Evolutionary conservation across 148 eudicot genomes (phyloP).

Genomic region (Rhododendron vialii): DNA sequence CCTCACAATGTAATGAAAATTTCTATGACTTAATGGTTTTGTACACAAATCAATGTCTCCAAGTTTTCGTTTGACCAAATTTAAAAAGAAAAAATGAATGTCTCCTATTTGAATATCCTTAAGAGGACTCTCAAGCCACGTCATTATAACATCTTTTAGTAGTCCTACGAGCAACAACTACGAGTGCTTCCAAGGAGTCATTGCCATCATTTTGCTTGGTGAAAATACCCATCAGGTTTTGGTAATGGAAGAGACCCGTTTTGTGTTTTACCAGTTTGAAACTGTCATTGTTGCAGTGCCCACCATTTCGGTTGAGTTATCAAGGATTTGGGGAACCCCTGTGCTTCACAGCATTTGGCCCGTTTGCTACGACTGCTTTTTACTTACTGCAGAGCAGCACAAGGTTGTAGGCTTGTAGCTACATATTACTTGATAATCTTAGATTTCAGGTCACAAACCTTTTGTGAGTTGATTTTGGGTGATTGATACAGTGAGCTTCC

Average conservation of each 20-base stretch:
- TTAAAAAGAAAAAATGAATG: too few relatives aligned
- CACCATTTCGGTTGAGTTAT: constrained; percentile 92
- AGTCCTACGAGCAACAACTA: not conserved
- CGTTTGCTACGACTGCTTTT: constrained; percentile 85
- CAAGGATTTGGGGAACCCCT: constrained; percentile 90
- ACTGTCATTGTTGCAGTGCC: constrained; percentile 49
- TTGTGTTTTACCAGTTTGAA: not conserved
- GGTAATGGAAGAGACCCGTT: too few relatives aligned
- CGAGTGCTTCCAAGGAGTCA: not conserved
- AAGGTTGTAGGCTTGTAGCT: constrained; percentile 27
- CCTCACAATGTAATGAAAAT: not conserved
- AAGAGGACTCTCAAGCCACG: not conserved
- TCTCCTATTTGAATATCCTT: not conserved
- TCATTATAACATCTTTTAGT: not conserved
- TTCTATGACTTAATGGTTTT: not conserved
- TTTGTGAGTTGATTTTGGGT: constrained; percentile 12
- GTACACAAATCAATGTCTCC: not conserved
- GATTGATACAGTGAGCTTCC: constrained; percentile 44
- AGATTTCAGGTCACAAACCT: not conserved
- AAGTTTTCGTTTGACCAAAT: too few relatives aligned
- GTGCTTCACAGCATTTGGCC: constrained; percentile 88
- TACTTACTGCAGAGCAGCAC: constrained; percentile 62
- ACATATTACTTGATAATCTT: not conserved
- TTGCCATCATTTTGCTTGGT: not conserved
- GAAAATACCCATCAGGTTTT: not conserved